These are phyloP conservation scores for Tulasnella sp. DNA, from an alignment of 768 basidiomycete genomes.

Conservation along the genomic window DNA sequence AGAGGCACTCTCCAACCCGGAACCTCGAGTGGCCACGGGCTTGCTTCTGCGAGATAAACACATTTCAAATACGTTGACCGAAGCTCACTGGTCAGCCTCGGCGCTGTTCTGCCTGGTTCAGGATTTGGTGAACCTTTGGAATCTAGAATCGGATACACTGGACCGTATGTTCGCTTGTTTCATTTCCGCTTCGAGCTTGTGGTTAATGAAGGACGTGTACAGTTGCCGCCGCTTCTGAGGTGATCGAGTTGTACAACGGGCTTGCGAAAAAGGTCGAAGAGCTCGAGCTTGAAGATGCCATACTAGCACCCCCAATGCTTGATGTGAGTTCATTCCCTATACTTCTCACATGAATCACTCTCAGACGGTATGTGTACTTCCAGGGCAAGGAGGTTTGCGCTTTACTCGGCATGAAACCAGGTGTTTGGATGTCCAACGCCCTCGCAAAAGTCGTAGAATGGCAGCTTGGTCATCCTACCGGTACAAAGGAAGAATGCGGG, in stretches of 20 bases:
- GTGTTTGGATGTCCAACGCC: slow-evolving; percentile 64
- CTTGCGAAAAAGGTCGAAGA: slow-evolving; percentile 60
- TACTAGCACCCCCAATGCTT: slow-evolving; percentile 69
- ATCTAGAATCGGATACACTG: slow-evolving; percentile 37
- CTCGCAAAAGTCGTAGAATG: slow-evolving; percentile 73
- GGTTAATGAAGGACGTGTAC: slow-evolving; percentile 21
- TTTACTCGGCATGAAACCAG: slow-evolving; percentile 54
- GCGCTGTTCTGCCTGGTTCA: slow-evolving; percentile 70
- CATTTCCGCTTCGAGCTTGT: slow-evolving; percentile 29
- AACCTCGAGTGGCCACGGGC: slow-evolving; percentile 42
- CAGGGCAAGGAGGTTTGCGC: slow-evolving; percentile 68
- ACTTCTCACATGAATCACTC: background rate
- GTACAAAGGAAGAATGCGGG: slow-evolving; percentile 61
- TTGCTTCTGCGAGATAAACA: slow-evolving; percentile 60
- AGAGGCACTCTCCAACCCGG: background rate
- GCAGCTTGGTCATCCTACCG: slow-evolving; percentile 81
- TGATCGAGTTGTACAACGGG: slow-evolving; percentile 60
- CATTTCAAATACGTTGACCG: slow-evolving; percentile 60
- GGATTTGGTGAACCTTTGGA: slow-evolving; percentile 59
- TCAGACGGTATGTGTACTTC: background rate
- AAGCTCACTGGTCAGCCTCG: slow-evolving; percentile 65
- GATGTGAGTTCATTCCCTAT: slow-evolving; percentile 55
- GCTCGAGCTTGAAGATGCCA: slow-evolving; percentile 53
- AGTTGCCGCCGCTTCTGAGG: slow-evolving; percentile 46
- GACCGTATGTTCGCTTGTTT: slow-evolving; percentile 36